Evolutionary conservation across 805 yeast genomes (phyloP).

Genomic region (Grigorovia jiainica): DNA sequence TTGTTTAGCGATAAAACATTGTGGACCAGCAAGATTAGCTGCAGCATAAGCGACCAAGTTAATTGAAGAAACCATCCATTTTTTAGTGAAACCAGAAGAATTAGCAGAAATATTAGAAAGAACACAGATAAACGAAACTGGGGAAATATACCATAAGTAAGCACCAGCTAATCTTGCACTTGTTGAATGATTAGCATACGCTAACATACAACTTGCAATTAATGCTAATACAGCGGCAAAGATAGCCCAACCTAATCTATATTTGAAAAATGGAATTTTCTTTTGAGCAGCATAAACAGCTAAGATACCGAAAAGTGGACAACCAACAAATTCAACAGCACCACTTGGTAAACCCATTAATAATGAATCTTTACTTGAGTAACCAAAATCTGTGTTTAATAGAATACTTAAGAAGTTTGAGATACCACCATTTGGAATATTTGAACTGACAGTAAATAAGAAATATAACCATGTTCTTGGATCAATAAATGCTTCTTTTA

Average conservation of each 20-base stretch:
- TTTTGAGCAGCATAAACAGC: slow-evolving; percentile 15
- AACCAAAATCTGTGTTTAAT: slow-evolving; percentile 35
- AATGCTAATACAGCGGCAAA: slow-evolving; percentile 26
- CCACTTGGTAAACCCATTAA: slow-evolving; percentile 41
- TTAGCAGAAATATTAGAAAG: slow-evolving; percentile 35
- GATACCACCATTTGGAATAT: slow-evolving; percentile 48
- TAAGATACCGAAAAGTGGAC: slow-evolving; percentile 23
- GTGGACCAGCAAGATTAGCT: slow-evolving; percentile 66
- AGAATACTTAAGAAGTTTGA: slow-evolving; percentile 40
- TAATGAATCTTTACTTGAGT: slow-evolving; percentile 32
- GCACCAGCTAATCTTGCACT: slow-evolving; percentile 33
- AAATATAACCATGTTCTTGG: slow-evolving; percentile 41
- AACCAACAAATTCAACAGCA: slow-evolving; percentile 33
- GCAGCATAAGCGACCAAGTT: slow-evolving; percentile 56
- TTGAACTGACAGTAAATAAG: slow-evolving; percentile 31
- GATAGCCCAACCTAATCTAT: slow-evolving; percentile 28
- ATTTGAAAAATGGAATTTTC: slow-evolving; percentile 11
- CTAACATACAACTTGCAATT: slow-evolving; percentile 35
- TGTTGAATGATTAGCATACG: slow-evolving; percentile 30
- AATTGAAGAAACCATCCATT: slow-evolving; percentile 48
- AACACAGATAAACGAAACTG: slow-evolving; percentile 30
- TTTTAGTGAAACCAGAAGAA: slow-evolving; percentile 69
- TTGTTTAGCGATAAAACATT: slow-evolving; percentile 47
- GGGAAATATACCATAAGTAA: slow-evolving; percentile 28
- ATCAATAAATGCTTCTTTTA: slow-evolving; percentile 43